Evolutionary conservation across 2,329 filamentous ascomycete species (phyloP).

Genomic region (Venturia oleaginea): DNA sequence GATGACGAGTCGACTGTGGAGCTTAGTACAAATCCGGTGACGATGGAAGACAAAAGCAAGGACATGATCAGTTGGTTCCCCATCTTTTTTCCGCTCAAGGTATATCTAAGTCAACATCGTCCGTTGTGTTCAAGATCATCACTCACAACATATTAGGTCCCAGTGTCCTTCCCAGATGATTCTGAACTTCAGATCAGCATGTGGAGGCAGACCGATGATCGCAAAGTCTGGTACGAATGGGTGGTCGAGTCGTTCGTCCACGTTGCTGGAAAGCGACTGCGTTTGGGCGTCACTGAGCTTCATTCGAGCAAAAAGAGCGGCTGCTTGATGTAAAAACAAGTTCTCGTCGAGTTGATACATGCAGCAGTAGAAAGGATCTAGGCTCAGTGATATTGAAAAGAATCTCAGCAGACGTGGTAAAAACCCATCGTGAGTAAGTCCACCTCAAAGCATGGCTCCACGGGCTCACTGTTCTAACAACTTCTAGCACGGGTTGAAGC

Average conservation of each 20-base stretch:
- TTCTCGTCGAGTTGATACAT: not conserved
- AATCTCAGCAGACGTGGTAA: not conserved
- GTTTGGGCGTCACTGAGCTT: constrained; percentile 56
- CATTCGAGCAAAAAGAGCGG: constrained; percentile 62
- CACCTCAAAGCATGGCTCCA: not conserved
- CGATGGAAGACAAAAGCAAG: constrained; percentile 84
- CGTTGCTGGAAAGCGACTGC: constrained; percentile 55
- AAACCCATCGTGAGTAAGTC: not conserved
- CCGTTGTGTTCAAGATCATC: not conserved
- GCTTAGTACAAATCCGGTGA: constrained; percentile 84
- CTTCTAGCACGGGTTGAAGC: not conserved
- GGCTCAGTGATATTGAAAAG: not conserved
- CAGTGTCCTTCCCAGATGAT: constrained; percentile 75
- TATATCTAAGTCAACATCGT: constrained; percentile 33
- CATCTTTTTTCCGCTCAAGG: constrained; percentile 94
- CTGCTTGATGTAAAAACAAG: constrained; percentile 53
- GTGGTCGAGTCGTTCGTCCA: constrained; percentile 70
- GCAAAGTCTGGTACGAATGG: constrained; percentile 99
- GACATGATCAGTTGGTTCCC: constrained; percentile 99
- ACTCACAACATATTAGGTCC: constrained; percentile 48
- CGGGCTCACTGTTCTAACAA: not conserved
- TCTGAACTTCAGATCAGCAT: constrained; percentile 84
- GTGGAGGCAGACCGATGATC: constrained; percentile 92
- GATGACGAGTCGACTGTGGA: constrained; percentile 51
- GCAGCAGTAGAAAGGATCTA: not conserved